Base-by-base conservation (phyloP, 2,329 filamentous ascomycete species). In the Fusarium irregulare region DNA sequence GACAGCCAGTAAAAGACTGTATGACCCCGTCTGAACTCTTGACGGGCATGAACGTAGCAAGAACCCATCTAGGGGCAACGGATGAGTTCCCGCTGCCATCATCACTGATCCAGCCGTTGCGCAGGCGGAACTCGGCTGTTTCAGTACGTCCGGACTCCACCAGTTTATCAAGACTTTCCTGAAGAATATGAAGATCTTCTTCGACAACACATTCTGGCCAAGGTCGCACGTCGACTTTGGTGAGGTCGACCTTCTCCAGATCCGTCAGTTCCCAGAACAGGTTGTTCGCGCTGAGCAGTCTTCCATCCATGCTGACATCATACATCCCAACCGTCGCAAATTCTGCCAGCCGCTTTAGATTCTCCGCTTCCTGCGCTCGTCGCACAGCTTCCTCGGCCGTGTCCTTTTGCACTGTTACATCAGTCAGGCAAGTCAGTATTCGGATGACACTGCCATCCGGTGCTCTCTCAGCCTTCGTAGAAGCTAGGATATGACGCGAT, bases 281-380 rank as follows among this genome's bases (percentile, higher is more conserved):
- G 20, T 85, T 84, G 71, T 87, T 87, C 9, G 84, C 85, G 25
- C 83, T 82, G 6, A 86, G 75, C 10, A 87, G 75, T 4, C 82
- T 81, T 14, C 85, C 85, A 25, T 84, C 80, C n/a, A 83, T 78
- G 60, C 84, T 81, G 78, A 86, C 84, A 51, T 86, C 84, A 68
- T 85, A 87, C 83, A 87, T 84, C 55, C 85, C 85, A 13, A 87
- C 85, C 0, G 85, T 86, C 7, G 85, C 85, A 54, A 84, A 82
- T 71, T 87, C 84, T 10, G 85, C 84, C 78, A 87, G 85, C 45
- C 85, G 82, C 71, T 85, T 85, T 28, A 87, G 77, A 63, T 87
- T 86, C 67, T 85, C 83, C 10, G 84, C 83, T 60, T 87, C 83
- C 67, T 86, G 84, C 4, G 84, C 84, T 47, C 84, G 80, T 20